Percentiles rank a stretch among this genome's conserved stretches.
These are phyloP conservation scores for Amaranthus palmeri DNA, from an alignment of 148 eudicot species.

Conservation along the genomic window DNA sequence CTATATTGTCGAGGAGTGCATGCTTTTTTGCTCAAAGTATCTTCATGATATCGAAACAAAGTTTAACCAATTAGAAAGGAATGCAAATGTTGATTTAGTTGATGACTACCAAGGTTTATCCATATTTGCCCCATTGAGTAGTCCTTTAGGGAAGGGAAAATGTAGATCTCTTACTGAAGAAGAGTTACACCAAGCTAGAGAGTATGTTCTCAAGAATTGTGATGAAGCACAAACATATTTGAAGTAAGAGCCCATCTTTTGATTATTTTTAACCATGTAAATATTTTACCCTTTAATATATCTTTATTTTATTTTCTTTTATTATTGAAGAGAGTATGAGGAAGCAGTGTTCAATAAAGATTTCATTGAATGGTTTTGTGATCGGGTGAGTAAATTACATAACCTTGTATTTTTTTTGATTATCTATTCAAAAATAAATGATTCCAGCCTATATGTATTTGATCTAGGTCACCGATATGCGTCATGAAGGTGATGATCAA, in stretches of 20 bases:
- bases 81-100: background rate
- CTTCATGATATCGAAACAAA: constrained; percentile 13
- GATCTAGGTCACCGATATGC: background rate
- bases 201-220: constrained; percentile 3
- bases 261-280: background rate
- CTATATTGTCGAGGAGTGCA: constrained; percentile 10
- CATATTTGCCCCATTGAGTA: background rate
- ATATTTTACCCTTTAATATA: no score
- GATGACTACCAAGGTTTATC: constrained; percentile 8
- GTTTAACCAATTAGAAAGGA: constrained; percentile 2
- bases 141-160: background rate
- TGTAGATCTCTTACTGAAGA: background rate
- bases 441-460: background rate
- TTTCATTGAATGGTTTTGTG: background rate
- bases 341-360: background rate
- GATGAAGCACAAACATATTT: background rate
- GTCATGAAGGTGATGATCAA: background rate
- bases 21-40: constrained; percentile 9
- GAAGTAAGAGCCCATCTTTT: background rate
- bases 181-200: background rate
- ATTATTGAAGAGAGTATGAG: no score
- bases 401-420: background rate
- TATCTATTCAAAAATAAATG: background rate
- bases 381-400: background rate
- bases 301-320: no score